phyloP scores from a whole-genome alignment of 2,329 filamentous ascomycete genomes.

The Monosporascus sp. region DNA sequence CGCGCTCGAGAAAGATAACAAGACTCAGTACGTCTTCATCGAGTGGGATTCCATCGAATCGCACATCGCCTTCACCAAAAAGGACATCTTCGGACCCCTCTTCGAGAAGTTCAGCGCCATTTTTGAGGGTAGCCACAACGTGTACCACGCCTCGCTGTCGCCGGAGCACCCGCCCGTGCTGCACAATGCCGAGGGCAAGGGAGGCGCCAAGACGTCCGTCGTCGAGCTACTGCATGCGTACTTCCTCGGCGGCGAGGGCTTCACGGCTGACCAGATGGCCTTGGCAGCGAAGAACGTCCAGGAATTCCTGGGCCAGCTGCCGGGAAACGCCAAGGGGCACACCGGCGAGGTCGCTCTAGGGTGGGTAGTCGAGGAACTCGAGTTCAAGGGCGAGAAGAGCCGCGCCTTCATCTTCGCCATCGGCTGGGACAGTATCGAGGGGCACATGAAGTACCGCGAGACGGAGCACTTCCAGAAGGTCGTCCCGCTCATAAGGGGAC shows the following conservation, averaged over 20 bases:
- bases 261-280: conserved; percentile 1
- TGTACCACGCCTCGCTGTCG: conserved; percentile 15
- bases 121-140: neutral
- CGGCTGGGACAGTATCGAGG: conserved; percentile 17
- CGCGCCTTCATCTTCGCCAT: conserved; percentile 11
- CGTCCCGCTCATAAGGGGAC: conserved; percentile 5
- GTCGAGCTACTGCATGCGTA: conserved; percentile 15
- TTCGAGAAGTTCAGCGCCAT: conserved; percentile 1
- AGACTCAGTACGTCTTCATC: conserved; percentile 12
- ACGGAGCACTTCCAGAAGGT: conserved; percentile 8
- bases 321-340: neutral
- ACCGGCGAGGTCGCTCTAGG: conserved; percentile 12
- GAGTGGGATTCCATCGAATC: conserved; percentile 16
- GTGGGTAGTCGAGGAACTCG: conserved; percentile 14
- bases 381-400: conserved; percentile 10
- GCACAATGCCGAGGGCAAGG: conserved; percentile 2
- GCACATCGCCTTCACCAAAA: conserved; percentile 15
- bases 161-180: conserved; percentile 10
- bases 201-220: conserved; percentile 2
- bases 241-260: conserved; percentile 6
- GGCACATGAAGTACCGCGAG: conserved; percentile 8
- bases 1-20: conserved; percentile 5
- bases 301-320: conserved; percentile 3
- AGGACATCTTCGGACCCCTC: conserved; percentile 10
- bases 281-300: neutral